Base-by-base conservation (phyloP, 208 protist species). In the Crithidia sp. region DNA sequence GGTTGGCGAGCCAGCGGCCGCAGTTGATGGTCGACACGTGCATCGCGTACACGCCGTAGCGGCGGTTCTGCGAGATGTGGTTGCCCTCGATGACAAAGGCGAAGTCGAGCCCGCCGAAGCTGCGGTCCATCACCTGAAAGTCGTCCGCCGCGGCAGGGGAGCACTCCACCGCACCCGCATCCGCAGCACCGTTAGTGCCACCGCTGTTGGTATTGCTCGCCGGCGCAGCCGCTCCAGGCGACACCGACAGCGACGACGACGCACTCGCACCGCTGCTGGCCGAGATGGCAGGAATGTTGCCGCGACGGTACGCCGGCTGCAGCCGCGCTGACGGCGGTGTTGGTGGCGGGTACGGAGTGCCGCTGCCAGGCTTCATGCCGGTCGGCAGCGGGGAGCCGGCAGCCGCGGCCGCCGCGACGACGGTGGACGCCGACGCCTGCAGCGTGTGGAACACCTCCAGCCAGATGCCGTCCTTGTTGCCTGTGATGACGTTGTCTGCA, bases 21-120 rank as follows among this genome's bases (percentile, higher is more conserved):
- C 83, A 90, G 36, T 74, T 50, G 43, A 89, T 67, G 41, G 89
- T 84, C 36, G 90, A 82, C 28, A 95, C 71, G 73, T 96, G 92
- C 75, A 87, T 71, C 65, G 85, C 90, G 45, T 84, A 55, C 57
- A 96, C 70, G 47, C 89, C 92, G 54, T 77, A 72, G 17, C 43
- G 56, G 7, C 44, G 55, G 66, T 93, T 93, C 36, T 83, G 71
- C 44, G 60, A 67, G 12, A 96, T 70, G n/a, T 66, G 76, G 81
- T 96, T 95, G 41, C 81, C 76, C 49, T 92, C 82, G 9, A 96
- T 63, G 8, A 81, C 74, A 36, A 82, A 63, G 9, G 68, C 61
- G 62, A 81, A 83, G 69, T 86, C 76, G 5, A 80, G 65, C 4
- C 57, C 16, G 9, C 43, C 17, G 41, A 57, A 62, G n/a, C 55